Evolutionary conservation across 768 basidiomycete species (phyloP).

Genomic region (Hirschioporus abietinus): DNA sequence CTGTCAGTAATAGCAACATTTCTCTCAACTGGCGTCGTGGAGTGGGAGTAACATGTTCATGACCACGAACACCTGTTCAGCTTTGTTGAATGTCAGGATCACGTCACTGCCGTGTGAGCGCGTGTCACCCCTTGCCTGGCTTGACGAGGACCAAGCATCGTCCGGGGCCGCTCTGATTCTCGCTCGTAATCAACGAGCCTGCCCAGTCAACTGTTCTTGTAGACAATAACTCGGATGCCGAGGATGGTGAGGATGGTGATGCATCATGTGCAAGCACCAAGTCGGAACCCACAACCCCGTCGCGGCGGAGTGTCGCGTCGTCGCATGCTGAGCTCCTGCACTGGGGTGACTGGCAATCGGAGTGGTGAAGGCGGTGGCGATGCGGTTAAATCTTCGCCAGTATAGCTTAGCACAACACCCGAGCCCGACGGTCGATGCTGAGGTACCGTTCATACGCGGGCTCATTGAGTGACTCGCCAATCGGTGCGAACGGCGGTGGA

Average conservation of each 20-base stretch:
- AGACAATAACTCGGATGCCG: constrained; percentile 46
- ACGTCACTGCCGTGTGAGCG: constrained; percentile 60
- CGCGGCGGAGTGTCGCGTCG: constrained; percentile 14
- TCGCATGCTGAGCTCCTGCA: too few species aligned
- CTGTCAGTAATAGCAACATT: constrained; percentile 74
- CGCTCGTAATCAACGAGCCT: constrained; percentile 41
- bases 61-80: constrained; percentile 56
- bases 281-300: constrained; percentile 69
- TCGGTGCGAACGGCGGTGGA: constrained; percentile 36
- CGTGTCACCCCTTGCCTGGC: constrained; percentile 45
- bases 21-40: too few species aligned
- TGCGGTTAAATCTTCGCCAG: constrained; percentile 4
- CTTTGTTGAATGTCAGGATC: constrained; percentile 65
- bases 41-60: constrained; percentile 64
- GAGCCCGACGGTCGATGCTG: constrained; percentile 14
- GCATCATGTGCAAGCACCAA: constrained; percentile 56
- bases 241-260: constrained; percentile 49
- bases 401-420: constrained; percentile 2
- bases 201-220: constrained; percentile 40
- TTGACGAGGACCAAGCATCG: constrained; percentile 33
- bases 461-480: constrained; percentile 33
- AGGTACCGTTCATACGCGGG: constrained; percentile 28
- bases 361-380: constrained; percentile 16
- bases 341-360: constrained; percentile 15
- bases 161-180: constrained; percentile 65